Conservation (phyloP, 2,329 filamentous ascomycete species). For the Penicillium sp. region DNA sequence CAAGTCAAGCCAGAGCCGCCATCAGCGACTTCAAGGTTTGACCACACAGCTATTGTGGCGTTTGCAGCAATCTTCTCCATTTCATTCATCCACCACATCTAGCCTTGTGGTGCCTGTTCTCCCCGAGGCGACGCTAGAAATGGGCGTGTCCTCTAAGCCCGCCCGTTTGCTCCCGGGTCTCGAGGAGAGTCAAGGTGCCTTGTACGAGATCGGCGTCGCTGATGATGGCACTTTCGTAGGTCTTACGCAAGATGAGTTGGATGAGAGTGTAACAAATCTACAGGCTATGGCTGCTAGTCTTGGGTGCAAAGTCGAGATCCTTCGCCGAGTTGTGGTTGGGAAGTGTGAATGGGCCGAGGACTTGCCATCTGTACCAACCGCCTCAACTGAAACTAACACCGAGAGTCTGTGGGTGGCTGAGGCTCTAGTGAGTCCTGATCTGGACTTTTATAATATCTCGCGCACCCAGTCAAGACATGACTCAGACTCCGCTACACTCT, state of each 20-base stretch:
- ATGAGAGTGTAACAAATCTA: conserved; percentile 83
- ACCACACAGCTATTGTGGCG: conserved; percentile 96
- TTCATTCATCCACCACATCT: conserved; percentile 76
- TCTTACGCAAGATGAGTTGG: conserved; percentile 83
- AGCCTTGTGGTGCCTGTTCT: conserved; percentile 73
- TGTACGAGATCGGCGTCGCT: conserved; percentile 95
- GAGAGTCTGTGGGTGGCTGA: conserved; percentile 83
- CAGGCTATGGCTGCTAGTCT: conserved; percentile 89
- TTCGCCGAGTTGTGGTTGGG: conserved; percentile 80
- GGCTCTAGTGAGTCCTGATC: conserved; percentile 76
- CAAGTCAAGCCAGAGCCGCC: conserved; percentile 67
- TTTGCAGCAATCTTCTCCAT: conserved; percentile 88
- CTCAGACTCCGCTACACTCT: background rate
- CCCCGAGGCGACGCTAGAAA: conserved; percentile 61
- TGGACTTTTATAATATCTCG: conserved; percentile 46
- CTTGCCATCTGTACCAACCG: conserved; percentile 17
- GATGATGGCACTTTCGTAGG: conserved; percentile 92
- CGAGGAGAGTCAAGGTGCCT: conserved; percentile 86
- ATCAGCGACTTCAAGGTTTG: conserved; percentile 82
- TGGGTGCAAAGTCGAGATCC: conserved; percentile 78
- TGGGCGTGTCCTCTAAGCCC: conserved; percentile 56
- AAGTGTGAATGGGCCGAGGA: conserved; percentile 63
- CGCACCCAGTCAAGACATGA: conserved; percentile 9
- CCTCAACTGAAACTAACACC: conserved; percentile 28
- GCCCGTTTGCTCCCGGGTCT: conserved; percentile 67